Evolutionary conservation across 1,139 yeast species (phyloP).

Genomic region (Kurtzmaniella quercitrusa): DNA sequence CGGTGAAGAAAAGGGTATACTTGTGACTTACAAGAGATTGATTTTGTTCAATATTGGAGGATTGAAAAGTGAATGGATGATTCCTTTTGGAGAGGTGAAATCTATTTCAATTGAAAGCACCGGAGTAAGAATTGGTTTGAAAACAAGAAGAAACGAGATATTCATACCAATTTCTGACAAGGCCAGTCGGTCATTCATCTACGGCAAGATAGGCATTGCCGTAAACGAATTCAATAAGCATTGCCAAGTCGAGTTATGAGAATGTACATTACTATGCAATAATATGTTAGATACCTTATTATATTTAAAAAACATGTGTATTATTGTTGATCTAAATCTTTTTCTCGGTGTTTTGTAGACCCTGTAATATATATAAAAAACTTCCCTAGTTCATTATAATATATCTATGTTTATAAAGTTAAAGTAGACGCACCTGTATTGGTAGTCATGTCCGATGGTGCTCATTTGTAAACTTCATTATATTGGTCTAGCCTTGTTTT

Average conservation of each 20-base stretch:
- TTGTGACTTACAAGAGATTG: conserved; percentile 72
- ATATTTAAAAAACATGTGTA: too few relatives aligned
- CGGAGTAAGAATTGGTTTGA: conserved; percentile 68
- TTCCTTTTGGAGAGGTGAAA: conserved; percentile 56
- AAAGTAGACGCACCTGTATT: too few relatives aligned
- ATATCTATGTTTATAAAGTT: neutral
- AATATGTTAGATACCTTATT: too few relatives aligned
- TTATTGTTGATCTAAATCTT: too few relatives aligned
- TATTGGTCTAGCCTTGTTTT: neutral
- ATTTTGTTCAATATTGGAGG: conserved; percentile 64
- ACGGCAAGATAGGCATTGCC: conserved; percentile 73
- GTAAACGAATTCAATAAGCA: conserved; percentile 74
- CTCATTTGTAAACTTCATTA: neutral
- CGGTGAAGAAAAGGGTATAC: conserved; percentile 72
- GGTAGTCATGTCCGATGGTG: too few relatives aligned
- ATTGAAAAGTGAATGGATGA: conserved; percentile 61
- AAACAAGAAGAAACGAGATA: conserved; percentile 55
- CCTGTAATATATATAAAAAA: too few relatives aligned
- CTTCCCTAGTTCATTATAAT: neutral
- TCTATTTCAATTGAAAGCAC: conserved; percentile 74
- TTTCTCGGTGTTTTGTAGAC: too few relatives aligned
- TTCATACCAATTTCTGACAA: conserved; percentile 80
- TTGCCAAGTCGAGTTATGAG: conserved; percentile 37
- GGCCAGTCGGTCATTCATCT: conserved; percentile 60
- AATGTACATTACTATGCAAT: conserved; percentile 1